A percentile compares a stretch with the other conserved stretches of the same genome.
These are phyloP conservation scores for Komagataella kurtzmanii DNA, from an alignment of 805 yeast genomes.

Conservation along the genomic window DNA sequence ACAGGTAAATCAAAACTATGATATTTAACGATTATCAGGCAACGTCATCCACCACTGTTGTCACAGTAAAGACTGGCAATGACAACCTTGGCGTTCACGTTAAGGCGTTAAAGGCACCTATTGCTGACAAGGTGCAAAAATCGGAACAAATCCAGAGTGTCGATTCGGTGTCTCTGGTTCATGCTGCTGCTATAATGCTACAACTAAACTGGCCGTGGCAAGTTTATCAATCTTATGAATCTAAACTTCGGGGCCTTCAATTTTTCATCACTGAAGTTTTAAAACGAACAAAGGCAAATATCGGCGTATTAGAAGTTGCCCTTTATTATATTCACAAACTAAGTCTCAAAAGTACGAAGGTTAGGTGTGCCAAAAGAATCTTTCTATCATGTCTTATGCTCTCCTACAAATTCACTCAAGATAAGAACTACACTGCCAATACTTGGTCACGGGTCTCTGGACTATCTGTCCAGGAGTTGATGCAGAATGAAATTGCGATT, in stretches of 20 bases:
- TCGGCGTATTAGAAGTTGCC: slow-evolving; percentile 50
- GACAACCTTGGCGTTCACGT: not conserved
- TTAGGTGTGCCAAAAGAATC: slow-evolving; percentile 46
- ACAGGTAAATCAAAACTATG: not conserved
- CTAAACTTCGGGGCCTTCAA: not conserved
- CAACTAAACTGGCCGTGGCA: slow-evolving; percentile 4
- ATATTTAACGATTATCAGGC: not conserved
- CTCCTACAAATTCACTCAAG: slow-evolving; percentile 63
- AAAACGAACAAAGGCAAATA: slow-evolving; percentile 42
- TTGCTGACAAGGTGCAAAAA: not conserved
- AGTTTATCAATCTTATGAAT: not conserved
- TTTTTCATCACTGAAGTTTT: slow-evolving; percentile 26
- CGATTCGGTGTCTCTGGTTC: slow-evolving; percentile 5
- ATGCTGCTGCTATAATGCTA: slow-evolving; percentile 3
- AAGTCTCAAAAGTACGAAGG: slow-evolving; percentile 1
- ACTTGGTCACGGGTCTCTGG: slow-evolving; percentile 74
- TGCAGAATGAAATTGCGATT: slow-evolving; percentile 33
- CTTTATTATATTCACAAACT: slow-evolving; percentile 42
- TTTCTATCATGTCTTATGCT: slow-evolving; percentile 58
- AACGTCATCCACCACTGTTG: slow-evolving; percentile 5
- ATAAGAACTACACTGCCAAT: slow-evolving; percentile 51
- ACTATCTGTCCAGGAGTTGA: slow-evolving; percentile 34
- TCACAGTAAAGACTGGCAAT: not conserved
- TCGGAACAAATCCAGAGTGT: slow-evolving; percentile 1
- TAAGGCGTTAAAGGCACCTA: not conserved